Evolutionary conservation across 2,329 filamentous ascomycete species (phyloP).

Genomic region (Coleophoma cylindrospora): DNA sequence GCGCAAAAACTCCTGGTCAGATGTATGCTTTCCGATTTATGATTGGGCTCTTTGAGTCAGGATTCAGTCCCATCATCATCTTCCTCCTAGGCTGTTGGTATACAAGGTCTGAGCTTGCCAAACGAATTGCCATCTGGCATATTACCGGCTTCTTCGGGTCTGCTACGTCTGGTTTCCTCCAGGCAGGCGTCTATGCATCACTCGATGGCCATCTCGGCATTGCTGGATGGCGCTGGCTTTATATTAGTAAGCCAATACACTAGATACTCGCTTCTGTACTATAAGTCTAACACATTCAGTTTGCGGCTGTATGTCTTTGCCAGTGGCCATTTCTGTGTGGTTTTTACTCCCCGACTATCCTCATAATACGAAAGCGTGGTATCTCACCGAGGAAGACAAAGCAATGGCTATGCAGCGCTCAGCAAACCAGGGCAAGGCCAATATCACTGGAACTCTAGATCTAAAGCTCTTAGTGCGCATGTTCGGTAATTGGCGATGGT

Average conservation of each 20-base stretch:
- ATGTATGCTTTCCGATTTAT: conserved; percentile 55
- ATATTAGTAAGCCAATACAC: conserved; percentile 15
- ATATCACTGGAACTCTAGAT: background rate
- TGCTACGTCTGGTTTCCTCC: conserved; percentile 56
- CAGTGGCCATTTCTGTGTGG: background rate
- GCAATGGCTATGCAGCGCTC: background rate
- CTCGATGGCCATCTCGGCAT: conserved; percentile 36
- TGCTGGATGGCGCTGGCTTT: conserved; percentile 43
- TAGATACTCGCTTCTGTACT: background rate
- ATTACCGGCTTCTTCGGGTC: conserved; percentile 49
- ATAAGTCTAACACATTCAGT: background rate
- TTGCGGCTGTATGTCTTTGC: background rate
- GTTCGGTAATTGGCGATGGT: background rate
- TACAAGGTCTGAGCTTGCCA: conserved; percentile 50
- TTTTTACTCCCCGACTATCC: background rate
- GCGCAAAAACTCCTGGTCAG: conserved; percentile 40
- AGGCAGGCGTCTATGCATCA: conserved; percentile 30
- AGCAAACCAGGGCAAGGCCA: background rate
- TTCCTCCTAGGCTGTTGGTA: conserved; percentile 57
- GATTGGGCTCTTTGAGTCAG: conserved; percentile 48
- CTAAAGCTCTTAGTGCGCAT: background rate
- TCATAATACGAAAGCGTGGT: background rate
- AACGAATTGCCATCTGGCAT: conserved; percentile 54
- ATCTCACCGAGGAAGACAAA: background rate
- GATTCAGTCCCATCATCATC: conserved; percentile 48